Base-by-base conservation (phyloP, 202 grass and related monocot genomes). In the Setaria viridis region DNA sequence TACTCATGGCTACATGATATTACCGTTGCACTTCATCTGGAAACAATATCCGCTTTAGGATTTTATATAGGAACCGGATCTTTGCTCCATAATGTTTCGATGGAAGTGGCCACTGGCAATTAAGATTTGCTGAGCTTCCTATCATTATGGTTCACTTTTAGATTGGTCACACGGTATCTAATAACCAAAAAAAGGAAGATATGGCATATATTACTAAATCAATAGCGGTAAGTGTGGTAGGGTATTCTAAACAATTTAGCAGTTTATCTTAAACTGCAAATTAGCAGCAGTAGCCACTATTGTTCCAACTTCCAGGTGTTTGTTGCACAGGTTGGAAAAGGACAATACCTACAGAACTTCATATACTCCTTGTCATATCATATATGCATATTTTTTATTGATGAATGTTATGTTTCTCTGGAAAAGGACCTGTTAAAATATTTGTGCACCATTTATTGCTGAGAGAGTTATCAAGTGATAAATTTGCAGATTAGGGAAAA, bases 111-210 rank as follows among this genome's bases (percentile, higher is more conserved):
- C 11, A 62, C 7, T 60, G 73, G 19, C 11, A 20, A 9, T 76
- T 76, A 35, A 57, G 5, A 46, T 78, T 62, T 46, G 19, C 2
- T 60, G 39, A 46, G 42, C 6, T 29, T 62, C 21, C 7, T 77
- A 46, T 62, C 1, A 25, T 70, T 78, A n/a, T 41, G 56, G 39
- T 85, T 78, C 17, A 35, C 17, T 58, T 59, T 59, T 39, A 29
- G 17, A 29, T 57, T 32, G 41, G 19, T 62, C 1, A 59, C 29
- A 12, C 11, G 9, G 7, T 16, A 54, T 54, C 14, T 63, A 33
- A 33, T 14, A 25, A 72, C 55, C 21, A 4, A 39, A 85, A 85
- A 35, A 70, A 85, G 39, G 15, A 78, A 43, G 29, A 51, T 45
- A 71, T 46, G 11, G 1, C 7, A 5, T 20, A 57, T 77, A 21